phyloP scores from a whole-genome alignment of 495 filamentous ascomycete genomes.

The Penicillium nucicola region DNA sequence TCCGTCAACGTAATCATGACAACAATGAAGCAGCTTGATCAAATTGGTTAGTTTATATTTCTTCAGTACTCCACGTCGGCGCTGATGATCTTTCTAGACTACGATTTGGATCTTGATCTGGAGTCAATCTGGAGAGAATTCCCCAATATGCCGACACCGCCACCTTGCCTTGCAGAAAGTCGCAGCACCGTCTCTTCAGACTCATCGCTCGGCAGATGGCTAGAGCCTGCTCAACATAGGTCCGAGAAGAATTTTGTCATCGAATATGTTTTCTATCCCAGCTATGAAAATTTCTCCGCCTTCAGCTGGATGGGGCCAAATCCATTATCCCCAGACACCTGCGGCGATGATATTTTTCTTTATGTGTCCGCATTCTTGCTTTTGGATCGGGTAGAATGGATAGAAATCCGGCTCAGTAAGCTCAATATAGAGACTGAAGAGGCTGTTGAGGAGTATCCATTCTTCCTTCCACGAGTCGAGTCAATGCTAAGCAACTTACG shows the following conservation, averaged over 20 bases:
- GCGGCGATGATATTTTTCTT: slow-evolving; percentile 4
- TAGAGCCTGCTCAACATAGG: background rate
- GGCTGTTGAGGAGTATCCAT: too few relatives aligned
- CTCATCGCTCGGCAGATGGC: background rate
- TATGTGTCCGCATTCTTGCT: slow-evolving; percentile 2
- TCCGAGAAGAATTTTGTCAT: background rate
- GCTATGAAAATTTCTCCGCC: background rate
- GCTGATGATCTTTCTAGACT: background rate
- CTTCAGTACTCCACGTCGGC: background rate
- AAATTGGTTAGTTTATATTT: background rate
- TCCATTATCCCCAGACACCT: background rate
- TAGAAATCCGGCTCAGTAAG: slow-evolving; percentile 3
- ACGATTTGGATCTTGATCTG: background rate
- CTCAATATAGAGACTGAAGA: background rate
- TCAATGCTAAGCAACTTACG: slow-evolving; percentile 4
- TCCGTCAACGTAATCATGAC: too few relatives aligned
- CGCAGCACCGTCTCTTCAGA: background rate
- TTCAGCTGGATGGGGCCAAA: slow-evolving; percentile 7
- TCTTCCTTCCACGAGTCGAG: slow-evolving; percentile 7
- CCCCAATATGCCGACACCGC: background rate
- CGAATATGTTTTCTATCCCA: background rate
- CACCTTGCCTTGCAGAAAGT: background rate
- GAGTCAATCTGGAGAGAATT: background rate
- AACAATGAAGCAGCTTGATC: background rate
- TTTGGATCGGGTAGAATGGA: background rate